phyloP scores from a whole-genome alignment of 768 basidiomycete genomes.

The Leccinum barrowsii region DNA sequence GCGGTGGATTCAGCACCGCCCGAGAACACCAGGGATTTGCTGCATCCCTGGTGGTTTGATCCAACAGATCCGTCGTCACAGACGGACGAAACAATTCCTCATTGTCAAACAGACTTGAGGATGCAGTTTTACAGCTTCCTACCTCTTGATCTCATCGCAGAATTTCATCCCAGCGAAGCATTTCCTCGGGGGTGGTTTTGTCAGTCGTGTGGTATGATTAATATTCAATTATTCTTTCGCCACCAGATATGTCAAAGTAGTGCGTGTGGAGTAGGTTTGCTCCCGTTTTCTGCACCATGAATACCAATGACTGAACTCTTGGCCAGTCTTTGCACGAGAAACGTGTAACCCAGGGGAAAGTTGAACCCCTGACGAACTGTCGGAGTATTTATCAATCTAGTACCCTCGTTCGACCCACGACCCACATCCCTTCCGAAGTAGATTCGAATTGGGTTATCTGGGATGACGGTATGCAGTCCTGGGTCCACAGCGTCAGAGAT shows the following conservation, averaged over 20 bases:
- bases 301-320: conserved; percentile 8
- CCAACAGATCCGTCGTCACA: not conserved
- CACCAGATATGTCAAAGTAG: conserved; percentile 44
- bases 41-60: conserved; percentile 25
- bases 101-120: conserved; percentile 21
- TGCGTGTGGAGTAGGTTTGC: conserved; percentile 36
- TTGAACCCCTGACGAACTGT: conserved; percentile 20
- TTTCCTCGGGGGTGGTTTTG: conserved; percentile 52
- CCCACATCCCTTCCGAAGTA: conserved; percentile 18
- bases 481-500: conserved; percentile 20
- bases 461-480: conserved; percentile 32
- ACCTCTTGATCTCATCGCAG: conserved; percentile 30
- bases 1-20: not conserved
- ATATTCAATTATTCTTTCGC: conserved; percentile 43
- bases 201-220: conserved; percentile 44
- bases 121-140: conserved; percentile 28
- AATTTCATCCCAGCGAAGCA: conserved; percentile 28
- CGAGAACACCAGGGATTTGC: not conserved
- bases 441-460: conserved; percentile 13
- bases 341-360: conserved; percentile 11
- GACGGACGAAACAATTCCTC: conserved; percentile 13
- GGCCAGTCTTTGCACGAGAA: conserved; percentile 10
- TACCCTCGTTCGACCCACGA: conserved; percentile 16
- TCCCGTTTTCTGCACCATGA: not conserved
- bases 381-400: conserved; percentile 17